A percentile compares a stretch with the other conserved stretches of the same genome.
These are phyloP conservation scores for Xylaria venustula DNA, from an alignment of 495 filamentous ascomycete species.

Conservation along the genomic window DNA sequence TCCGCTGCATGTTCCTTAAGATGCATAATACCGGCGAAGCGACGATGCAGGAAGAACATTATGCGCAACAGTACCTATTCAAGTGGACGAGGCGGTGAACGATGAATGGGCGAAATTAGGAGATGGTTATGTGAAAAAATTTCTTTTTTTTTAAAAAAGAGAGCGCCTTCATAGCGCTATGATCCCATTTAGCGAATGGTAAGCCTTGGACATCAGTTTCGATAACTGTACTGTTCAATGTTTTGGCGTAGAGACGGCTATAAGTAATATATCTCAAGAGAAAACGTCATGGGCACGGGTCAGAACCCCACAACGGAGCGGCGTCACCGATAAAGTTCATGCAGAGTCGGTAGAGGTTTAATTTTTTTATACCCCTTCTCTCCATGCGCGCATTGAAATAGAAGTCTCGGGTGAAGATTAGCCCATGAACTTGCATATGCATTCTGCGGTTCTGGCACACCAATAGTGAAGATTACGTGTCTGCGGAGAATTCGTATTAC, in stretches of 20 bases:
- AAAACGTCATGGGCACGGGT: not conserved
- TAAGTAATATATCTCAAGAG: not conserved
- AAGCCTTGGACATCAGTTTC: too few relatives aligned
- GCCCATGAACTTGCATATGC: constrained; percentile 9
- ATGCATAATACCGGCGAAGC: not conserved
- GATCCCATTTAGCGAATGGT: too few relatives aligned
- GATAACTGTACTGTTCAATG: too few relatives aligned
- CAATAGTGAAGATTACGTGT: constrained; percentile 4
- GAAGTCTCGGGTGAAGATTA: constrained; percentile 11
- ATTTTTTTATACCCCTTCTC: not conserved
- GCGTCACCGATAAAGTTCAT: not conserved
- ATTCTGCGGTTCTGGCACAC: constrained; percentile 11
- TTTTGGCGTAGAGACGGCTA: too few relatives aligned
- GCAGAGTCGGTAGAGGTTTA: not conserved
- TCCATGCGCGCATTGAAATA: not conserved
- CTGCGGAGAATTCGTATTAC: not conserved
- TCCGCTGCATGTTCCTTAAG: not conserved
- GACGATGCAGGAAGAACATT: not conserved
- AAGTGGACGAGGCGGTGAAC: not conserved
- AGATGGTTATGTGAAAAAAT: too few relatives aligned
- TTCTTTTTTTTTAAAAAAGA: too few relatives aligned
- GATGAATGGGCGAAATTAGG: not conserved
- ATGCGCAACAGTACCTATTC: not conserved
- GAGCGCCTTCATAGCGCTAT: too few relatives aligned
- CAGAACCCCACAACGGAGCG: not conserved